Evolutionary conservation across 305 asterid genomes (phyloP), one percentile per base, ranked within the genome.

Genomic region (Nicotiana rustica): DNA sequence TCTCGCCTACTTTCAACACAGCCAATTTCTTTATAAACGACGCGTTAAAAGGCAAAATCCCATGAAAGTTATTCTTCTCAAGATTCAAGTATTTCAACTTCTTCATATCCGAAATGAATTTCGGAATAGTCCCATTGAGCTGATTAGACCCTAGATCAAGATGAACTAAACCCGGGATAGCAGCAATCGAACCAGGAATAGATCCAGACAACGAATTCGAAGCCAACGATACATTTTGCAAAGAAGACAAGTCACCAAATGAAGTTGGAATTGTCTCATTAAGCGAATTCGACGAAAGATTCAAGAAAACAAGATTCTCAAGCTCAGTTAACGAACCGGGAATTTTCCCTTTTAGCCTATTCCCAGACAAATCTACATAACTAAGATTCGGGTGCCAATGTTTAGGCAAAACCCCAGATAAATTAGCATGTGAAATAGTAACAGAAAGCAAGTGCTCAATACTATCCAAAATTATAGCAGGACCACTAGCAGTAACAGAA

Each of bases 101-200:
- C 94, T 86, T 91, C 95, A 96, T 85, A 60, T 91, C 91, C 2
- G 90, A 86, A 10, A 94, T 81, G 90, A 93, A 96, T 67, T 80
- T 81, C 0, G 99, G 99, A 9, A 96, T 86, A 52, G 96, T 88
- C 10, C 98, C 99, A 19, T 96, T 95, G 15, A 96, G 92, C 89
- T 90, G 88, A 83, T 96, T 96, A 10, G 91, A 91, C 64, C 94
- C 88, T 86, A 95, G 91, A 92, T 96, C 98, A 10, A 96, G 98
- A 82, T 88, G 98, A 6, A 84, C 86, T 36, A 96, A 89, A 80
- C 84, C 91, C 0, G 92, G 88, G 75, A 93, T 80, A 67, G 97
- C 91, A 5, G 93, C 89, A 60, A 96, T 1, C 0, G 97, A 91
- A 10, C 91, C 95, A 2, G 98, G 98, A 14, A 96, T 88, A 4